Evolutionary conservation across 257 asterid species (phyloP).

Genomic region (Verbena officinalis): DNA sequence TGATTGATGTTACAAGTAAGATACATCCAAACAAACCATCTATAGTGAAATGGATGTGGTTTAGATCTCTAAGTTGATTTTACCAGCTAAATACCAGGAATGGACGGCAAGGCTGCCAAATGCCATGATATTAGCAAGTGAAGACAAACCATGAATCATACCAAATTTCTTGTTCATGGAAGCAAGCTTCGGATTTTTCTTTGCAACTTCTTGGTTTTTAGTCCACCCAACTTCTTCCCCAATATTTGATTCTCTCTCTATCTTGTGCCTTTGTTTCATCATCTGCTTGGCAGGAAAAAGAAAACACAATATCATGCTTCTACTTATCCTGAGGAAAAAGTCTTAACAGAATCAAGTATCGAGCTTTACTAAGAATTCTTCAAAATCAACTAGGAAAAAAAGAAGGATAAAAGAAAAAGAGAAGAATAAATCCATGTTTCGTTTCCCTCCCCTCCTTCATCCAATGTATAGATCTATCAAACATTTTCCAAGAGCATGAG

Average conservation of each 20-base stretch:
- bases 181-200: constrained; percentile 84
- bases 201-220: constrained; percentile 82
- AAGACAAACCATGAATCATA: constrained; percentile 96
- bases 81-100: constrained; percentile 95
- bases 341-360: background rate
- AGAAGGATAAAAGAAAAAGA: too few species aligned
- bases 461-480: background rate
- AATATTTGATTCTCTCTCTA: constrained; percentile 81
- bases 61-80: constrained; percentile 55
- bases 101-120: constrained; percentile 94
- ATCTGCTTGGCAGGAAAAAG: constrained; percentile 52
- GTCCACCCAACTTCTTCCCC: constrained; percentile 99
- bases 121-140: constrained; percentile 87
- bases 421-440: too few species aligned
- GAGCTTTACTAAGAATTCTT: background rate
- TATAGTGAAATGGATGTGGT: constrained; percentile 12
- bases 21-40: constrained; percentile 25
- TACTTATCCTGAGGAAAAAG: background rate
- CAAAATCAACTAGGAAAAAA: too few species aligned
- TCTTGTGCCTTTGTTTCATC: constrained; percentile 97
- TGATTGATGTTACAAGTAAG: constrained; percentile 29
- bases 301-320: background rate
- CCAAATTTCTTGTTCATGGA: constrained; percentile 98
- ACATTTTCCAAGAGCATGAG: background rate
- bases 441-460: too few species aligned